phyloP scores from a whole-genome alignment of 495 filamentous ascomycete genomes.

The Darksidea phi region DNA sequence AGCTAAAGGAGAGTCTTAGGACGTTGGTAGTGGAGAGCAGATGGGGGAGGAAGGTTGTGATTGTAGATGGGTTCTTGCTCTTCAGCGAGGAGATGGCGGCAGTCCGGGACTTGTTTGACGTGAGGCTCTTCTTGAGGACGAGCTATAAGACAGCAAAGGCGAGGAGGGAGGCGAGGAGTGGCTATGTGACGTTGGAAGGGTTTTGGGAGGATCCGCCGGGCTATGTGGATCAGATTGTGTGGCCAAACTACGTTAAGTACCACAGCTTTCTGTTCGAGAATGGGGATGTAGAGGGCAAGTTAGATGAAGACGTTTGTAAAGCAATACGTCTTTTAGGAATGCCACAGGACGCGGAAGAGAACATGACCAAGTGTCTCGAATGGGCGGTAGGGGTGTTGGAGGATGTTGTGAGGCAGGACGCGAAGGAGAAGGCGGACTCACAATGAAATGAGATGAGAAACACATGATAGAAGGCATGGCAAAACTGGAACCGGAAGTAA shows the following conservation, averaged over 20 bases:
- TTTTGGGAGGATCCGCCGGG: constrained; percentile 94
- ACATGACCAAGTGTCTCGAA: constrained; percentile 36
- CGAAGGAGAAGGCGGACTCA: neutral
- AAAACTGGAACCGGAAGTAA: too few relatives aligned
- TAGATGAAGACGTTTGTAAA: constrained; percentile 48
- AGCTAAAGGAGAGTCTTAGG: constrained; percentile 40
- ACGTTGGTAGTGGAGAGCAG: constrained; percentile 16
- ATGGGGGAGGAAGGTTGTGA: constrained; percentile 47
- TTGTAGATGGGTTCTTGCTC: constrained; percentile 83
- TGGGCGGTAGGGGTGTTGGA: constrained; percentile 40
- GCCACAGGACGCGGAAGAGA: constrained; percentile 36
- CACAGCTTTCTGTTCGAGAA: constrained; percentile 73
- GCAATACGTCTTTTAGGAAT: constrained; percentile 48
- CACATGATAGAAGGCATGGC: neutral
- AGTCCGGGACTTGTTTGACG: constrained; percentile 61
- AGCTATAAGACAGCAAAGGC: constrained; percentile 58
- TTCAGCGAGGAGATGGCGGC: constrained; percentile 49
- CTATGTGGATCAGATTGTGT: constrained; percentile 92
- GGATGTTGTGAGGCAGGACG: neutral
- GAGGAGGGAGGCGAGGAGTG: constrained; percentile 68
- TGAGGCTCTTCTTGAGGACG: constrained; percentile 73
- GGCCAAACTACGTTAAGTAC: constrained; percentile 83
- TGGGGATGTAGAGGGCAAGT: constrained; percentile 58
- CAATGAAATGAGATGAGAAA: neutral
- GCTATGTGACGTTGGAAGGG: constrained; percentile 82